Evolutionary conservation across 768 basidiomycete genomes (phyloP).

Genomic region (Pleurotus pulmonarius): DNA sequence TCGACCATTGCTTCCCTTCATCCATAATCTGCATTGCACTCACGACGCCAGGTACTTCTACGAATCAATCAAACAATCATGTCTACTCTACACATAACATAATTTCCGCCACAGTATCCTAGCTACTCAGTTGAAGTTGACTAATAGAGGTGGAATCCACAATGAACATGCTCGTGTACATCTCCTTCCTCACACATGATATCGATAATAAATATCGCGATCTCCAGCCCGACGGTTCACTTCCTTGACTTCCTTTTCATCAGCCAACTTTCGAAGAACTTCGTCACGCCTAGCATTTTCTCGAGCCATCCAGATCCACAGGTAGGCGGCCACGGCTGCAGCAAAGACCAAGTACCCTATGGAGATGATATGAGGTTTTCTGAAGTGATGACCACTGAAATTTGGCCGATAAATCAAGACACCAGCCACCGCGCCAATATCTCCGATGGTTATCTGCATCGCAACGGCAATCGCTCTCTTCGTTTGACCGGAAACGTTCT

Average conservation of each 20-base stretch:
- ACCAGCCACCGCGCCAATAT: constrained; percentile 57
- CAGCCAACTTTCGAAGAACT: constrained; percentile 19
- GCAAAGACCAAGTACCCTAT: constrained; percentile 57
- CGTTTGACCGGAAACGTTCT: constrained; percentile 68
- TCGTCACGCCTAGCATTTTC: constrained; percentile 46
- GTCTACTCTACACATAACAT: neutral
- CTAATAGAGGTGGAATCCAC: neutral
- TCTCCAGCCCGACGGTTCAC: constrained; percentile 29
- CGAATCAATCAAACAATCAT: neutral
- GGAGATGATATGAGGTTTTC: constrained; percentile 54
- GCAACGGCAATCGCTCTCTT: constrained; percentile 61
- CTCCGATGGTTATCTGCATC: constrained; percentile 62
- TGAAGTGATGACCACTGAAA: constrained; percentile 41
- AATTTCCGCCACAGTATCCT: neutral
- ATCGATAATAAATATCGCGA: constrained; percentile 34
- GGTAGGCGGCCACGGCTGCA: constrained; percentile 35
- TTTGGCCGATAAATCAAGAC: constrained; percentile 53
- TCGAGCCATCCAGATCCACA: constrained; percentile 44
- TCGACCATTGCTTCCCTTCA: neutral
- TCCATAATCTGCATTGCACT: neutral
- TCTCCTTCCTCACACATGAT: constrained; percentile 25
- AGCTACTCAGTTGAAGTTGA: neutral
- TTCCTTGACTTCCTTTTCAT: constrained; percentile 12
- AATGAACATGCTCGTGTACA: no score
- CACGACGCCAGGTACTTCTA: neutral